Evolutionary conservation across 176 grass and related monocot genomes (phyloP).

Genomic region (Carex myosuroides): DNA sequence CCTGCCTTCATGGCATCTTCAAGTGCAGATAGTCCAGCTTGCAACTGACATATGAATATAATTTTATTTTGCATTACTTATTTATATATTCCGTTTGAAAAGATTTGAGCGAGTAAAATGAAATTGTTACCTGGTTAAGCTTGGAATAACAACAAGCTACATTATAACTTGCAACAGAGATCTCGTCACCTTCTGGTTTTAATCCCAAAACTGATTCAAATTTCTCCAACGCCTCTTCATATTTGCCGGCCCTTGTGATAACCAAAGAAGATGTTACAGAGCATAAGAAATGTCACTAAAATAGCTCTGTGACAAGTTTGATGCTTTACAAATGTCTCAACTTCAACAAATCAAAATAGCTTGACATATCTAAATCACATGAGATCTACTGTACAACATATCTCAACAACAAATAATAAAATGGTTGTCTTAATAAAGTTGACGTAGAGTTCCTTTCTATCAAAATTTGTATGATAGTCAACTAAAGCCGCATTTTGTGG

Average conservation of each 20-base stretch:
- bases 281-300: not conserved
- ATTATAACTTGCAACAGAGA: slow-evolving; percentile 83
- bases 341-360: not conserved
- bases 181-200: slow-evolving; percentile 54
- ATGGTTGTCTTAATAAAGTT: not conserved
- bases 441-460: not conserved
- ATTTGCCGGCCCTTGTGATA: slow-evolving; percentile 46
- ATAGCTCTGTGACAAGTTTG: not conserved
- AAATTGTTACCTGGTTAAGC: slow-evolving; percentile 55
- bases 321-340: not conserved
- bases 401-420: not conserved
- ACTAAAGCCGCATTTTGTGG: not conserved
- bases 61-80: not conserved
- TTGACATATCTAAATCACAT: not conserved
- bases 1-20: slow-evolving; percentile 79
- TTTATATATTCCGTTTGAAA: not conserved
- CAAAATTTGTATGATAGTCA: not conserved
- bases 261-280: not conserved
- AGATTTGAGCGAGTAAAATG: slow-evolving; percentile 1
- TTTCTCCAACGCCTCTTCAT: slow-evolving; percentile 88
- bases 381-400: not conserved
- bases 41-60: slow-evolving; percentile 27
- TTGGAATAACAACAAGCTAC: slow-evolving; percentile 94
- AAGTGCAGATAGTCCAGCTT: slow-evolving; percentile 77
- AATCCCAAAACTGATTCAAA: slow-evolving; percentile 89